Base-by-base conservation (phyloP, 441 rosid genomes). In the Corymbia citriodora region DNA sequence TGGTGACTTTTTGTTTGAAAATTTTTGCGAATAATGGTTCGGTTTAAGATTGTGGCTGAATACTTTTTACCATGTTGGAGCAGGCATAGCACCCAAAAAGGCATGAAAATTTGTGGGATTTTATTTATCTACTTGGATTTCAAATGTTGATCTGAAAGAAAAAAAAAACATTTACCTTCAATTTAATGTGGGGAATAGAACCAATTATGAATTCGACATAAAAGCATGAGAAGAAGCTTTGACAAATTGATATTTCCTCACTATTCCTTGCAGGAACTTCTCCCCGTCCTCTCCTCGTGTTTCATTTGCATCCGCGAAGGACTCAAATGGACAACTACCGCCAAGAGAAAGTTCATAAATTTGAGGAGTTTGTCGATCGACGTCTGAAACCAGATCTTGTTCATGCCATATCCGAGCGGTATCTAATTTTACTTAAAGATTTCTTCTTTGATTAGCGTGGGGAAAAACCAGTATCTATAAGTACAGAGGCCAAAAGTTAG, bases 361-460 rank as follows among this genome's bases (percentile, higher is more conserved):
- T 95, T 87, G 99, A 98, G 94, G 98, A 97, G 90, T 96, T 97
- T 70, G 94, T 98, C n/a, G 98, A 97, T 92, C 91, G 94, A 70
- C 95, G 96, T 85, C 92, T 98, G 91, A 98, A 98, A 90, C 99
- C 98, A 55, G 96, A 96, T 92, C 97, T 97, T 91, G 96, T 96
- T 89, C 95, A 88, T 25, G 95, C 98, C 82, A 93, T 95, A 90
- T 93, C 93, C 48, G 94, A 96, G 88, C 87, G 99, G 98, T 96
- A 93, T 87, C 88, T 4, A 70, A 21, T 52, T 88, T 48, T 59
- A 89, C 36, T 6, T 9, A 61, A 65, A 25, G 33, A 15, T 79
- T 27, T 55, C 27, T 89, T 36, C 55, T 50, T 21, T 81, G 19
- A 50, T 85, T 15, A 21, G 59, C 25, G 53, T 2, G 23, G 12